Evolutionary conservation across 2,329 filamentous ascomycete species (phyloP), one percentile per base, ranked within the genome.

Genomic region (Xylariales sp.): DNA sequence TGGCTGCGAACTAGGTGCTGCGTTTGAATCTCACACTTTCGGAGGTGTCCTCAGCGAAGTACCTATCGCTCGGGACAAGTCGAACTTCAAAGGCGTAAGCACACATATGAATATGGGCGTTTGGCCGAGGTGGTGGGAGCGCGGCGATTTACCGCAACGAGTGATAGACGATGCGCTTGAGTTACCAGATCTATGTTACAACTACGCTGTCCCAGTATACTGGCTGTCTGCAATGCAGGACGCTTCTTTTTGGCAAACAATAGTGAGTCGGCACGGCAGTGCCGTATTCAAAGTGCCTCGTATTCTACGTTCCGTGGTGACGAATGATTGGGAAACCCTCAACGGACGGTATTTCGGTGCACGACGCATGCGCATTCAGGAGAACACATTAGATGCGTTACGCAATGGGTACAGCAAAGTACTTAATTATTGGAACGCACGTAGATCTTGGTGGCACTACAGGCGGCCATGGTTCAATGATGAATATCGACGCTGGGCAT

Each of bases 381-480:
- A 30, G 10, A 30, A 13, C 29, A 13, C 29, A 8, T 15, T 15
- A 13, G 12, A 13, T 7, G 29, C 10, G 14, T 8, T 30, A 15
- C 7, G 15, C 7, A 19, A 25, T 6, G 15, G 7, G 10, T 28
- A 18, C 10, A 36, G 17, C 8, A 2, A 12, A n/a, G 5, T 14
- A 4, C 15, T 38, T 5, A 28, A 16, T n/a, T 10, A 6, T 7
- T 20, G 7, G 18, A 20, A 29, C 25, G n/a, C 15, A 6, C 5
- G 8, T 18, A n/a, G 20, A 21, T 14, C 18, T n/a, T 11, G 6
- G 2, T 42, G 40, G 40, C 17, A 38, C 5, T 2, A 14, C 8
- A 15, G 25, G 6, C 33, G 41, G 6, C 41, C 33, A 5, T 43
- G 41, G 41, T 40, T 34, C 24, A 5, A 23, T 16, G 33, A 20